These are phyloP conservation scores for Amorphotheca resinae DNA, from an alignment of 495 filamentous ascomycete species.

Conservation along the genomic window DNA sequence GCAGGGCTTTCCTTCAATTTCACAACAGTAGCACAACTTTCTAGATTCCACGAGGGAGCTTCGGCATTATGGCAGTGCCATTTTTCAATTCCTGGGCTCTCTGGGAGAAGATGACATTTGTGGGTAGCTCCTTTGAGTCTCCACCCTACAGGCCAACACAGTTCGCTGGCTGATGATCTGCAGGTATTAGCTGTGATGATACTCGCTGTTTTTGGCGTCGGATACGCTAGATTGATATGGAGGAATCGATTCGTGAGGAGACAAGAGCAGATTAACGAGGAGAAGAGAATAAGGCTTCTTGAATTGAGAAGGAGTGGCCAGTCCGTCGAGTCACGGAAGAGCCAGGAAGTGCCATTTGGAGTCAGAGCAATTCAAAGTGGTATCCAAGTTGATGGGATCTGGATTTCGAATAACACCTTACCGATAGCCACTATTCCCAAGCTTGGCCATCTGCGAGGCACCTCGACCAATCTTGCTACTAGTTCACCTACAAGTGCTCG, in stretches of 20 bases:
- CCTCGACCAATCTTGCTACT: constrained; percentile 2
- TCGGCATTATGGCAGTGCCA: constrained; percentile 5
- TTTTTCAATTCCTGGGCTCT: constrained; percentile 73
- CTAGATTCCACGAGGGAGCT: too few species aligned
- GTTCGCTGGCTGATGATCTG: constrained; percentile 2
- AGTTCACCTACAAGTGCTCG: not conserved
- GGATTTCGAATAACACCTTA: constrained; percentile 59
- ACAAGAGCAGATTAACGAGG: constrained; percentile 51
- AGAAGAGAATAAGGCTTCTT: constrained; percentile 39
- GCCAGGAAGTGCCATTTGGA: constrained; percentile 66
- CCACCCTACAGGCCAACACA: not conserved
- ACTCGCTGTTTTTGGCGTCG: constrained; percentile 36
- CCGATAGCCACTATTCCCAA: constrained; percentile 23
- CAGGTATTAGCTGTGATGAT: constrained; percentile 37
- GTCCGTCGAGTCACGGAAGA: constrained; percentile 26
- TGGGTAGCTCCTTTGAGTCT: constrained; percentile 43
- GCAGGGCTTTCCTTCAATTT: too few species aligned
- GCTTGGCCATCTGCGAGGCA: constrained; percentile 14
- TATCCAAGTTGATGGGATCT: constrained; percentile 78
- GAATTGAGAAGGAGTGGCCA: constrained; percentile 39
- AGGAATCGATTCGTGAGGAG: constrained; percentile 51
- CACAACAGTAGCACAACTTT: too few species aligned
- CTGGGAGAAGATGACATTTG: constrained; percentile 89
- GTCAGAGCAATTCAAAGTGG: constrained; percentile 80
- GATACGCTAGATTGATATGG: constrained; percentile 46